Percentiles rank a stretch among this genome's conserved stretches.
phyloP scores from a whole-genome alignment of 768 basidiomycete genomes.

The Favolaschia claudopus region DNA sequence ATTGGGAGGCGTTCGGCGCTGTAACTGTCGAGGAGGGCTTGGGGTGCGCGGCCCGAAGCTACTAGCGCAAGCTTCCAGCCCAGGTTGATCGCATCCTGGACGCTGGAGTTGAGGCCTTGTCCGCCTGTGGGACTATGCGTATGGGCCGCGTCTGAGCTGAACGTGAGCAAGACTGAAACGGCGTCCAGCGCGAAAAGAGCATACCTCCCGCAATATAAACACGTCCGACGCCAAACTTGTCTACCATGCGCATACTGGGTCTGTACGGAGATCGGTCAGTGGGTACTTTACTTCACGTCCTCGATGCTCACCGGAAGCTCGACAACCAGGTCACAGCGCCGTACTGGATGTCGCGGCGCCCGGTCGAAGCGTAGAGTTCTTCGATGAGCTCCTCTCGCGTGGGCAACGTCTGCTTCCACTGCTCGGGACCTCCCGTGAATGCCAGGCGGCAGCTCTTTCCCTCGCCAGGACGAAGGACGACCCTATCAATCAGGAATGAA shows the following conservation, averaged over 20 bases:
- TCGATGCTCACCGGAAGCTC: slow-evolving; percentile 34
- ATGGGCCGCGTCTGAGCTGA: slow-evolving; percentile 56
- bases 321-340: slow-evolving; percentile 34
- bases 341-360: slow-evolving; percentile 39
- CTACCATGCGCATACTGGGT: slow-evolving; percentile 57
- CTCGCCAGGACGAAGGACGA: not conserved
- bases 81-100: slow-evolving; percentile 51
- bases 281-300: not conserved
- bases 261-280: slow-evolving; percentile 30
- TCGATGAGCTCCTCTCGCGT: slow-evolving; percentile 36
- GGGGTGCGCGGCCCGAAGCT: slow-evolving; percentile 40
- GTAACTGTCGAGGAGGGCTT: slow-evolving; percentile 48
- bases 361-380: slow-evolving; percentile 34
- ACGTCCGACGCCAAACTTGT: slow-evolving; percentile 48
- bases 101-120: slow-evolving; percentile 45
- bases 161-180: not conserved
- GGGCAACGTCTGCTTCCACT: slow-evolving; percentile 12
- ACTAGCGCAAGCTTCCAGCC: slow-evolving; percentile 55
- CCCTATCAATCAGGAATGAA: not conserved
- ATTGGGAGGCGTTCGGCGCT: slow-evolving; percentile 51
- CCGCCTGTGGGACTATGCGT: slow-evolving; percentile 52
- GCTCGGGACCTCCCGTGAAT: slow-evolving; percentile 6
- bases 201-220: slow-evolving; percentile 58
- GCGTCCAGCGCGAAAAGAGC: slow-evolving; percentile 3
- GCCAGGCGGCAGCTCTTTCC: not conserved